Conservation (phyloP, 345 rosid species). For the Geranium brycei region DNA sequence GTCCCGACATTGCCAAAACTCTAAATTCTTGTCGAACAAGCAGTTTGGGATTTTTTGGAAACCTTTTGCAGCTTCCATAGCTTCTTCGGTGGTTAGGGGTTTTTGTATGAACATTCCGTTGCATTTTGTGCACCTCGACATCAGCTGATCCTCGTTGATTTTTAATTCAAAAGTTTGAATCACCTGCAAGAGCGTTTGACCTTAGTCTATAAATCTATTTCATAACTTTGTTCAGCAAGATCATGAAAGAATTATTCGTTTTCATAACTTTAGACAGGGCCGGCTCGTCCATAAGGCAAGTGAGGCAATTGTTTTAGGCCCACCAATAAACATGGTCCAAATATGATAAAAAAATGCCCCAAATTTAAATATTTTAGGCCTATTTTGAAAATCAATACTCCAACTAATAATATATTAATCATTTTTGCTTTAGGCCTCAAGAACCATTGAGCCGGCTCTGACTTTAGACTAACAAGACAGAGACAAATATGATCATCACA, state of each 20-base stretch:
- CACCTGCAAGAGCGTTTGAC: constrained; percentile 30
- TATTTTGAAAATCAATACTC: too few species aligned
- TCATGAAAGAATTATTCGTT: background rate
- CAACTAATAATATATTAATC: too few species aligned
- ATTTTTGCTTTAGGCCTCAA: too few species aligned
- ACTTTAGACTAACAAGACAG: background rate
- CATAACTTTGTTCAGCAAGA: background rate
- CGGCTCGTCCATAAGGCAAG: too few species aligned
- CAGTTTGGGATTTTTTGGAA: constrained; percentile 83
- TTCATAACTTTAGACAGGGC: too few species aligned
- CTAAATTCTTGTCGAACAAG: constrained; percentile 66
- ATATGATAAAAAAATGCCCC: too few species aligned
- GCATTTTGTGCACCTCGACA: constrained; percentile 95
- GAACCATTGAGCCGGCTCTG: too few species aligned
- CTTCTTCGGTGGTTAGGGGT: constrained; percentile 70
- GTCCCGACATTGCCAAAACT: constrained; percentile 96
- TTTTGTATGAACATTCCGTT: constrained; percentile 83
- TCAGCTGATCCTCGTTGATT: constrained; percentile 60
- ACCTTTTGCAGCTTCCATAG: constrained; percentile 84
- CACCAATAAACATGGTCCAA: too few species aligned
- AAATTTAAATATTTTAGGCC: too few species aligned
- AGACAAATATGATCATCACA: background rate
- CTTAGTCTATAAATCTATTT: background rate
- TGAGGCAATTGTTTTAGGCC: too few species aligned
- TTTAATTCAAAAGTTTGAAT: constrained; percentile 55